A percentile compares a stretch with the other conserved stretches of the same genome.
phyloP scores from a whole-genome alignment of 2,329 filamentous ascomycete genomes.

The Alternaria ventricosa region DNA sequence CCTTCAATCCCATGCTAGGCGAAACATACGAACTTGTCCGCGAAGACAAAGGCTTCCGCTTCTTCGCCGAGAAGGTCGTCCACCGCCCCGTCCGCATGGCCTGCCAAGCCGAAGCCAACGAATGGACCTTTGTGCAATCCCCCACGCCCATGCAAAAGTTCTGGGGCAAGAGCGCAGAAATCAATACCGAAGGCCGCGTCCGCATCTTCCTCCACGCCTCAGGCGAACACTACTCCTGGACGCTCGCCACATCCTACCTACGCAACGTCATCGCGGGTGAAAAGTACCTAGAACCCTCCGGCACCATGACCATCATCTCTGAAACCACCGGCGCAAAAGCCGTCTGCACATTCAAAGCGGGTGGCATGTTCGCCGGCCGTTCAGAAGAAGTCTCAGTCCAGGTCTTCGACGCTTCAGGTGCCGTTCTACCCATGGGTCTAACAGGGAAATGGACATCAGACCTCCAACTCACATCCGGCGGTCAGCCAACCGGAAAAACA shows the following conservation, averaged over 20 bases:
- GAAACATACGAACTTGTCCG: constrained; percentile 94
- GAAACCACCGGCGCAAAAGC: constrained; percentile 85
- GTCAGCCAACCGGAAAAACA: constrained; percentile 65
- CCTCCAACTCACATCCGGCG: constrained; percentile 70
- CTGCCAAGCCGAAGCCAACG: constrained; percentile 85
- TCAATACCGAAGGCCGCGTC: constrained; percentile 88
- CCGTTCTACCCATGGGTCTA: constrained; percentile 70
- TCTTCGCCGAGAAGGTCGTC: constrained; percentile 93
- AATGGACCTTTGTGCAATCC: constrained; percentile 87
- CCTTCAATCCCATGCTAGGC: constrained; percentile 95
- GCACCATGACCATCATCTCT: constrained; percentile 83
- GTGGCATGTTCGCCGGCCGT: constrained; percentile 96
- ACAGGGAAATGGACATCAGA: constrained; percentile 83
- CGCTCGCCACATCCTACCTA: constrained; percentile 84
- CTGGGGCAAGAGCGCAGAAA: constrained; percentile 95
- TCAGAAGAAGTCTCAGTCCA: constrained; percentile 87
- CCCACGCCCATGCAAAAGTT: constrained; percentile 94
- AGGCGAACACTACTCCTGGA: constrained; percentile 89
- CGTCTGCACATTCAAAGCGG: constrained; percentile 87
- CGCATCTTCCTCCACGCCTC: constrained; percentile 76
- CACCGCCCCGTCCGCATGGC: constrained; percentile 92
- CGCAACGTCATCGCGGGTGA: constrained; percentile 97
- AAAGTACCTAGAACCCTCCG: constrained; percentile 96
- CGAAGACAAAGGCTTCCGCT: constrained; percentile 83
- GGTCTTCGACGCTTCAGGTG: constrained; percentile 70